phyloP scores from a whole-genome alignment of 1,284 basidiomycete genomes.

The Sanghuangporus weigelae region DNA sequence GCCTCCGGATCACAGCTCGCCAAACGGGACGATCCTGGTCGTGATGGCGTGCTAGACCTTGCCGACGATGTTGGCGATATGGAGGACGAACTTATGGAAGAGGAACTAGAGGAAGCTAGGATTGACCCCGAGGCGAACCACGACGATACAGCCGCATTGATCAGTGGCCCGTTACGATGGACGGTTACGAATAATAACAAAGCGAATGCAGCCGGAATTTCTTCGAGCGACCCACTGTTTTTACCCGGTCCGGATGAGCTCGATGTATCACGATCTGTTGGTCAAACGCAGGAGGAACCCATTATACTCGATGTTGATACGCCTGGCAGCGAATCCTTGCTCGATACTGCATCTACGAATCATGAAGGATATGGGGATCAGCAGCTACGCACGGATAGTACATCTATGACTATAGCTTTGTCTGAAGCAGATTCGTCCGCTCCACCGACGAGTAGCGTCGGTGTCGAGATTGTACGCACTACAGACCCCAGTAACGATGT shows the following conservation, averaged over 20 bases:
- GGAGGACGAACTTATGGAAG: slow-evolving; percentile 22
- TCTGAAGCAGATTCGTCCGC: slow-evolving; percentile 14
- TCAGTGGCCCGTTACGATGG: neutral
- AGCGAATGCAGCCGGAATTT: slow-evolving; percentile 18
- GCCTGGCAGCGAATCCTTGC: slow-evolving; percentile 23
- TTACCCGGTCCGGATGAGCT: neutral
- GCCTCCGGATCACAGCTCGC: slow-evolving; percentile 38
- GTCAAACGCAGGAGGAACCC: slow-evolving; percentile 12
- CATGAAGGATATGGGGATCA: slow-evolving; percentile 2
- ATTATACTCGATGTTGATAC: slow-evolving; percentile 26
- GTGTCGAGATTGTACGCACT: slow-evolving; percentile 43
- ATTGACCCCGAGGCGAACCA: slow-evolving; percentile 11
- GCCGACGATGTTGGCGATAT: slow-evolving; percentile 23
- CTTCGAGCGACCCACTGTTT: neutral
- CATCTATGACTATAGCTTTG: neutral
- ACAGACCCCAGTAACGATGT: slow-evolving; percentile 30
- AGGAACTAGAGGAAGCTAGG: slow-evolving; percentile 17
- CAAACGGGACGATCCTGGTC: slow-evolving; percentile 17
- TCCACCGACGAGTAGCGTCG: slow-evolving; percentile 21
- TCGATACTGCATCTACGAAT: slow-evolving; percentile 12
- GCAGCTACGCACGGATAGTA: neutral
- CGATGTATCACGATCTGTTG: neutral
- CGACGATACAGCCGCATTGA: neutral
- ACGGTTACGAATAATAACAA: slow-evolving; percentile 15
- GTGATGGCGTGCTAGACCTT: slow-evolving; percentile 14